phyloP scores from a whole-genome alignment of 1,284 basidiomycete genomes.

The Naganishia sp. region DNA sequence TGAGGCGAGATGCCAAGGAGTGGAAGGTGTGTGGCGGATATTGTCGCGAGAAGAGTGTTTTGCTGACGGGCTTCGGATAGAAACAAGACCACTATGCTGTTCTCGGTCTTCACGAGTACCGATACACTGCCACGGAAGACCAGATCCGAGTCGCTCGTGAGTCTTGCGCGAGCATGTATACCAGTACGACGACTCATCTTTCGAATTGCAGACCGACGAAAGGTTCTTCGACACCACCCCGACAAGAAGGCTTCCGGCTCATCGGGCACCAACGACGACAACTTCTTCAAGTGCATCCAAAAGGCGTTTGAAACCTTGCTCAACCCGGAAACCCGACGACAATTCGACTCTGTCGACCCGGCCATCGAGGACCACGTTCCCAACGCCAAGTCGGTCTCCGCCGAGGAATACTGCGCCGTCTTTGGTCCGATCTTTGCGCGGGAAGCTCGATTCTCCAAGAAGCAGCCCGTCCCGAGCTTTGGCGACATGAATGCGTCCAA shows the following conservation, averaged over 20 bases:
- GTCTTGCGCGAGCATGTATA: constrained; percentile 47
- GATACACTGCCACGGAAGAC: constrained; percentile 82
- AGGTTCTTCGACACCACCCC: constrained; percentile 98
- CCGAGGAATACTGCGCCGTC: constrained; percentile 59
- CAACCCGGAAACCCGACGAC: constrained; percentile 81
- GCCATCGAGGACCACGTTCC: constrained; percentile 78
- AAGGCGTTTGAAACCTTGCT: constrained; percentile 93
- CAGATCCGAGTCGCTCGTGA: constrained; percentile 96
- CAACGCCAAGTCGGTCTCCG: constrained; percentile 61
- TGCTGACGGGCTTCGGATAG: constrained; percentile 51
- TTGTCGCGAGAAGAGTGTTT: background rate
- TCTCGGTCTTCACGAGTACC: constrained; percentile 85
- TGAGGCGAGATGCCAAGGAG: constrained; percentile 87
- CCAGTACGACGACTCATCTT: constrained; percentile 25
- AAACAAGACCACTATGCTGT: constrained; percentile 99
- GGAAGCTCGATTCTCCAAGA: constrained; percentile 87
- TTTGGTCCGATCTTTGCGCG: constrained; percentile 82
- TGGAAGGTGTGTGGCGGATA: constrained; percentile 73
- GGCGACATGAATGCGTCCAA: constrained; percentile 74
- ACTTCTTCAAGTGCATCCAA: constrained; percentile 99
- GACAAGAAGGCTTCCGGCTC: constrained; percentile 86
- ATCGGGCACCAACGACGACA: constrained; percentile 81
- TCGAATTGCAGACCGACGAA: constrained; percentile 78
- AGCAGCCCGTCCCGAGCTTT: constrained; percentile 80
- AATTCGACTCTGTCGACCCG: constrained; percentile 96